Base-by-base conservation (phyloP, 768 basidiomycete species). In the Podaxis rugospora region DNA sequence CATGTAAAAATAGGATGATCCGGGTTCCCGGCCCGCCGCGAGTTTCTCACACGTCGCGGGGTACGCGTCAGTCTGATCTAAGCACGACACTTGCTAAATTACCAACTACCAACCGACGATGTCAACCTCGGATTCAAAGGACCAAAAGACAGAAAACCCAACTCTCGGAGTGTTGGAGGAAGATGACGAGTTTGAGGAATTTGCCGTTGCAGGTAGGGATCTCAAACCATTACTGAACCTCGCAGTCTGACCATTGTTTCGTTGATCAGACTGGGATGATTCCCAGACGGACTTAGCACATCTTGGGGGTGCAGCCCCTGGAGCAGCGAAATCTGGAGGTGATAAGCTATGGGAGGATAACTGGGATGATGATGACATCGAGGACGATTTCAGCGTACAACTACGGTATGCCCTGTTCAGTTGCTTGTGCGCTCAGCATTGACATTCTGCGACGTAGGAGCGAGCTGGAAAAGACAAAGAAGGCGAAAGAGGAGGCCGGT, bases 331-430 rank as follows among this genome's bases (percentile, higher is more conserved):
- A 67, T 89, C 89, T 36, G 88, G 88, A 44, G 90, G 91, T 16
- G 88, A 97, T 73, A 92, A 94, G 69, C 78, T 99, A 10, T 99
- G 97, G 97, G 97, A 99, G 78, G 97, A 98, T 67, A 98, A 98
- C 72, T 99, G 97, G 97, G 97, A 99, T 69, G 97, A 99, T 67
- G 97, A 99, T 75, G 96, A 98, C 74, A 88, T 97, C 63, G 96
- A 96, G 71, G 95, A 98, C 67, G 94, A 97, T 66, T 99, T 99
- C 71, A 95, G 93, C 67, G 87, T 92, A 55, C 94, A 97, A 75
- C 78, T 99, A 66, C 86, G 97, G 97, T 95, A 70, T 66, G 90
- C 21, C 16, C 25, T n/a, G 27, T 55, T 10, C 23, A 27, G 3
- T 44, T 16, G 14, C 36, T 18, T 3, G 21, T 50, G 4, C 14